Evolutionary conservation across 805 yeast genomes (phyloP).

Genomic region (Sugiyamaella smithiae): DNA sequence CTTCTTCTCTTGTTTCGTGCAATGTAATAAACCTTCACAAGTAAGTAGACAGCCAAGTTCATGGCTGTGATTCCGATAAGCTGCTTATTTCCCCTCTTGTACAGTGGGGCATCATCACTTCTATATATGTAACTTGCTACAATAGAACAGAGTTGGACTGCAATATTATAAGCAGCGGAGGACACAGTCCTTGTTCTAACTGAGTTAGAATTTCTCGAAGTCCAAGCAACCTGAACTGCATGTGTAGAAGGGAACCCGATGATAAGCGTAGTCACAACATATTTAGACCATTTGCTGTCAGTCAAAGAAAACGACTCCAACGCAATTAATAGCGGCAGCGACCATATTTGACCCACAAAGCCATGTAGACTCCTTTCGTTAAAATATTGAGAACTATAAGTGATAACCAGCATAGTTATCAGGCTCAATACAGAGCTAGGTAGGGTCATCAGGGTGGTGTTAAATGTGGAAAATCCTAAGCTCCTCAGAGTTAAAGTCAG

Average conservation of each 20-base stretch:
- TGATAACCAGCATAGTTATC: conserved; percentile 26
- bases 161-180: conserved; percentile 61
- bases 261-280: conserved; percentile 31
- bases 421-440: conserved; percentile 18
- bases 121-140: conserved; percentile 56
- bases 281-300: conserved; percentile 40
- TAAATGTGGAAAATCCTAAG: conserved; percentile 51
- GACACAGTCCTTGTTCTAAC: conserved; percentile 62
- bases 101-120: conserved; percentile 55
- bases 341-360: conserved; percentile 34
- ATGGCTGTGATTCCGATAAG: conserved; percentile 27
- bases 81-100: conserved; percentile 52
- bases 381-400: conserved; percentile 26
- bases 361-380: conserved; percentile 26
- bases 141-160: conserved; percentile 56
- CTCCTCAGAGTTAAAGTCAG: conserved; percentile 47
- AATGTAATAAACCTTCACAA: conserved; percentile 35
- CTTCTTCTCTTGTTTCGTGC: conserved; percentile 36
- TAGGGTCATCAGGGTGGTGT: conserved; percentile 50
- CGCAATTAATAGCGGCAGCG: conserved; percentile 35
- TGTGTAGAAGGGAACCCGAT: conserved; percentile 38
- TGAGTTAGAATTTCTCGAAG: conserved; percentile 58
- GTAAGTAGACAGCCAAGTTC: conserved; percentile 17
- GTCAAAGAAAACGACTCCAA: conserved; percentile 37
- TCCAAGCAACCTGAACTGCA: conserved; percentile 57